Evolutionary conservation across 192 early-diverging fungal genomes (phyloP), one percentile per base, ranked within the genome.

Genomic region (Gigaspora rosea): DNA sequence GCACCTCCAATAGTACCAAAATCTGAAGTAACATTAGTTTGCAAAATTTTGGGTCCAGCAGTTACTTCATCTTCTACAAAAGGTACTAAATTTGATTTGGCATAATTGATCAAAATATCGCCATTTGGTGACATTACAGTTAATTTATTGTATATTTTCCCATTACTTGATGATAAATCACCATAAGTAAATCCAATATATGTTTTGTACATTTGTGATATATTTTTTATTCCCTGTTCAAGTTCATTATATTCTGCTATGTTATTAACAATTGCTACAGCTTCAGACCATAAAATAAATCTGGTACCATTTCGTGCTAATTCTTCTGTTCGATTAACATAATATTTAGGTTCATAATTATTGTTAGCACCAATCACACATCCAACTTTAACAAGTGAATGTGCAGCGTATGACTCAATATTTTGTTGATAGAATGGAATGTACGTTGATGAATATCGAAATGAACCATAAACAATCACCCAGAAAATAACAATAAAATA

Each of bases 21-120:
- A 16, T 65, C 27, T 3, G 79, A 78, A 2, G 78, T 79, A 20
- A 80, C 80, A 0, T 71, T 75, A 41, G 78, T 75, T 8, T 83
- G 82, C 48, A 86, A 56, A 2, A 63, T 67, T 20, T 79, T 58
- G 3, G 82, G 80, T 18, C 85, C 85, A 22, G 85, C 61, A 47
- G 62, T 54, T 12, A 76, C 69, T 0, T 78, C 80, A 65, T 83
- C 82, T 12, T 83, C 81, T 5, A 76, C 56, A 49, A 86, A 82
- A 13, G 85, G 85, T 32, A 86, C 82, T 12, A 82, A 82, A 51
- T 83, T 69, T 1, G 82, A 80, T 52, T 86, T 86, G 20, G 80
- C 79, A 77, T 86, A 86, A 36, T 80, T 73, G 49, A 83, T 70
- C 22, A 75, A 57, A 46, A 86, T 67, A 8, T 83, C 58, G 8